These are phyloP conservation scores for Hyaloscypha bicolor DNA, from an alignment of 495 filamentous ascomycete species.

Conservation along the genomic window DNA sequence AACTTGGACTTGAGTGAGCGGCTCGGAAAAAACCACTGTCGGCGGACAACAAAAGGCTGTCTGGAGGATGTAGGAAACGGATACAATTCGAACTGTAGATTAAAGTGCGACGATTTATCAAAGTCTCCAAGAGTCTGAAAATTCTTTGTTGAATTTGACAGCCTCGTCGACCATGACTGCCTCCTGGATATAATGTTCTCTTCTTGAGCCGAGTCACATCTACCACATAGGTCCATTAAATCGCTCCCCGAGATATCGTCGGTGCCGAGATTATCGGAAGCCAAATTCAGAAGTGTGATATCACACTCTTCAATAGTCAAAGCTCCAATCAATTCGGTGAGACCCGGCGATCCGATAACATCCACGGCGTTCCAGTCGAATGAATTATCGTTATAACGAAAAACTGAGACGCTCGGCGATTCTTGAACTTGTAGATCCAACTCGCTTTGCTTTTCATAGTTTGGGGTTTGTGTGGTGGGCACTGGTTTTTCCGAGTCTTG, in stretches of 20 bases:
- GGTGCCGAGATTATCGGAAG: neutral
- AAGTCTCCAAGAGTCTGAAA: no score
- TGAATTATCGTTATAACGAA: neutral
- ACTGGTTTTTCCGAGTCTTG: neutral
- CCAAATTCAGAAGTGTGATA: neutral
- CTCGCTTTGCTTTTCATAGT: neutral
- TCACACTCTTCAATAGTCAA: constrained; percentile 5
- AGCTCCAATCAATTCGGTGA: constrained; percentile 3
- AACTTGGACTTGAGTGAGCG: neutral
- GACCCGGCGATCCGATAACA: constrained; percentile 1
- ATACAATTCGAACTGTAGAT: neutral
- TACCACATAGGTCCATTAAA: neutral
- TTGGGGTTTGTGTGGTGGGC: neutral
- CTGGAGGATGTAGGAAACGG: neutral
- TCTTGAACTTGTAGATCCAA: neutral
- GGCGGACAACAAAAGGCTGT: neutral
- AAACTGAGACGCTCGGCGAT: neutral
- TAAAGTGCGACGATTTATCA: neutral
- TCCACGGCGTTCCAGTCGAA: neutral
- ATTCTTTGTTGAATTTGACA: neutral
- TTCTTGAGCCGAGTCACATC: neutral
- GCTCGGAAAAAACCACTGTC: neutral
- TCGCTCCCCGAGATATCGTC: neutral
- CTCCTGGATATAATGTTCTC: neutral
- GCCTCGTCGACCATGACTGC: neutral